These are phyloP conservation scores for Epichloe elymi DNA, from an alignment of 2,329 filamentous ascomycete genomes.

Conservation along the genomic window DNA sequence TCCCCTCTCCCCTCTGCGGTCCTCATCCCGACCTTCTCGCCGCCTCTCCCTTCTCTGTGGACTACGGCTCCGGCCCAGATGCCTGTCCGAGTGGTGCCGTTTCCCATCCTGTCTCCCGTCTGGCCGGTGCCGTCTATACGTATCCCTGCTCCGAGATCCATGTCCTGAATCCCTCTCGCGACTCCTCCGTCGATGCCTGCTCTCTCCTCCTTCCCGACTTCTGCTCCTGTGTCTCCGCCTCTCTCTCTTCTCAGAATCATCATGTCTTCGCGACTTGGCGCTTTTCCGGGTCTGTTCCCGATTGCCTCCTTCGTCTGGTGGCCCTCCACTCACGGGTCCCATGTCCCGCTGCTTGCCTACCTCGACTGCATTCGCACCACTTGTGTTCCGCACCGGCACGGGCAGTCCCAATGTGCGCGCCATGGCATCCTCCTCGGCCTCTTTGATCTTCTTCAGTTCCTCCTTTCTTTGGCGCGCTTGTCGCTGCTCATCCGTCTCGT, in stretches of 20 bases:
- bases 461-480: conserved; percentile 52
- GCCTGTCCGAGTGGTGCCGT: conserved; percentile 2
- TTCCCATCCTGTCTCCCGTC: conserved; percentile 3
- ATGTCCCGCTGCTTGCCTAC: conserved; percentile 31
- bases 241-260: conserved; percentile 18
- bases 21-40: conserved; percentile 8
- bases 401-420: conserved; percentile 71
- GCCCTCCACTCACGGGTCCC: conserved; percentile 13
- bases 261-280: conserved; percentile 19
- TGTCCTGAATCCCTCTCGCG: conserved; percentile 7
- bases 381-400: conserved; percentile 44
- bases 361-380: conserved; percentile 56
- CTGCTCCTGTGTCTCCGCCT: conserved; percentile 23
- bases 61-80: conserved; percentile 4
- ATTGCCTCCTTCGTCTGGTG: conserved; percentile 13
- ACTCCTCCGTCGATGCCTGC: conserved; percentile 17
- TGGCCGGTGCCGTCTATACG: neutral
- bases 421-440: conserved; percentile 87
- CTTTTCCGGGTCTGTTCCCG: conserved; percentile 13
- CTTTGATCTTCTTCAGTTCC: conserved; percentile 71
- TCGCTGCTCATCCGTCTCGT: conserved; percentile 46
- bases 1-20: conserved; percentile 6
- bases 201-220: conserved; percentile 16
- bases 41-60: conserved; percentile 8
- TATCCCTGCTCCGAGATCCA: conserved; percentile 9